Evolutionary conservation across 768 basidiomycete genomes (phyloP), one percentile per base, ranked within the genome.

Genomic region (Podaxis rugospora): DNA sequence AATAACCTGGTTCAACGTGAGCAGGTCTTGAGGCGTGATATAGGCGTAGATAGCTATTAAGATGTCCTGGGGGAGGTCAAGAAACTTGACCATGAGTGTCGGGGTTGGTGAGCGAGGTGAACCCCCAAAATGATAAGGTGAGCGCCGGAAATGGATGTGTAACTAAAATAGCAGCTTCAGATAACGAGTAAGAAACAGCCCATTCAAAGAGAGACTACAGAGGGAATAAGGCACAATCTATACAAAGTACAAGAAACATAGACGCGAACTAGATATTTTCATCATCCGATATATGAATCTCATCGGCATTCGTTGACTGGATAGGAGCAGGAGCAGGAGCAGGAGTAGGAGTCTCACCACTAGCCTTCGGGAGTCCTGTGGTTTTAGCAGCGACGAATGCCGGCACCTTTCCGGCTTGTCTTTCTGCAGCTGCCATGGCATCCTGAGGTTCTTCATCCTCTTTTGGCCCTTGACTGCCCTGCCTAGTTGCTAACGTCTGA

Each of bases 211-310:
- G 3, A 14, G 14, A 11, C 28, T 16, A 11, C 51, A 5, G 28
- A 37, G 18, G 32, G 16, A 37, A 16, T 5, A 35, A 11, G 35
- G 18, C 11, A 53, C 18, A 23, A 49, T 23, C 23, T 49, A 23
- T 23, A 25, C 23, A 18, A 27, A 28, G 39, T 51, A 59, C 50
- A 51, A 49, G 44, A 66, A 27, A 65, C 61, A 46, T 65, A 68
- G 63, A 66, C 28, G 25, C 59, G 57, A 67, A 57, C 62, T 78
- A 83, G 71, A 80, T 68, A 68, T 89, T 88, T 65, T 92, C 90
- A 55, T 93, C 92, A 68, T 93, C 90, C 51, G 88, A 90, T 67
- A 94, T 93, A 63, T 89, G 90, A 62, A 95, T 95, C 75, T 95
- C 93, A 61, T 94, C 93, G 46, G 75, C 83, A 69, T 95, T 94